Percentiles rank a stretch among this genome's conserved stretches.
Evolutionary conservation across 345 rosid genomes (phyloP).

Genomic region (Corchorus olitorius): DNA sequence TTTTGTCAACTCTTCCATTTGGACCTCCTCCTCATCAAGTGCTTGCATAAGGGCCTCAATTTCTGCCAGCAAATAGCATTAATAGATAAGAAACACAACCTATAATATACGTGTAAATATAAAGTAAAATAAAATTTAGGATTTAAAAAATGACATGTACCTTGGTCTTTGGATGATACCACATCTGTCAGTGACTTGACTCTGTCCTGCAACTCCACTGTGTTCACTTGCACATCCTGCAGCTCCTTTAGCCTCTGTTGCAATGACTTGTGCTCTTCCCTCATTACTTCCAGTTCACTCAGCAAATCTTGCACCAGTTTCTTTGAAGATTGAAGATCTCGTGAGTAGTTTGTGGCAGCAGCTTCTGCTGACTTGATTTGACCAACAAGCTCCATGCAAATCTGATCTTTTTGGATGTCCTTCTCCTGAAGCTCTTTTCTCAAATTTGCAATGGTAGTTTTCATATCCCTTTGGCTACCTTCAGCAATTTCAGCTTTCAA

Average conservation of each 20-base stretch:
- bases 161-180: constrained; percentile 83
- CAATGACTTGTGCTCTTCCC: constrained; percentile 55
- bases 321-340: constrained; percentile 69
- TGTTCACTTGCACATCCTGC: constrained; percentile 55
- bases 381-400: constrained; percentile 77
- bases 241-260: constrained; percentile 54
- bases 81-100: constrained; percentile 11
- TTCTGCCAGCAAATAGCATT: constrained; percentile 48
- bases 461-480: constrained; percentile 67
- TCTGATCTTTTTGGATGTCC: constrained; percentile 74
- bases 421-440: constrained; percentile 94
- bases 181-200: constrained; percentile 50
- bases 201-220: constrained; percentile 55
- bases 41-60: constrained; percentile 96
- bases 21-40: constrained; percentile 92
- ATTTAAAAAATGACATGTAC: constrained; percentile 38
- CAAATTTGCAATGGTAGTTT: constrained; percentile 60
- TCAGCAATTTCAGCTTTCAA: constrained; percentile 52
- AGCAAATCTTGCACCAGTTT: constrained; percentile 54
- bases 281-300: constrained; percentile 47
- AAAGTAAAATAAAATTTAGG: constrained; percentile 16
- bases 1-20: constrained; percentile 76
- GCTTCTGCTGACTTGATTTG: constrained; percentile 96
- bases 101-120: constrained; percentile 7
- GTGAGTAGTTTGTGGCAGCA: constrained; percentile 53